phyloP scores from a whole-genome alignment of 495 filamentous ascomycete genomes.

The Hyaloscypha variabilis region DNA sequence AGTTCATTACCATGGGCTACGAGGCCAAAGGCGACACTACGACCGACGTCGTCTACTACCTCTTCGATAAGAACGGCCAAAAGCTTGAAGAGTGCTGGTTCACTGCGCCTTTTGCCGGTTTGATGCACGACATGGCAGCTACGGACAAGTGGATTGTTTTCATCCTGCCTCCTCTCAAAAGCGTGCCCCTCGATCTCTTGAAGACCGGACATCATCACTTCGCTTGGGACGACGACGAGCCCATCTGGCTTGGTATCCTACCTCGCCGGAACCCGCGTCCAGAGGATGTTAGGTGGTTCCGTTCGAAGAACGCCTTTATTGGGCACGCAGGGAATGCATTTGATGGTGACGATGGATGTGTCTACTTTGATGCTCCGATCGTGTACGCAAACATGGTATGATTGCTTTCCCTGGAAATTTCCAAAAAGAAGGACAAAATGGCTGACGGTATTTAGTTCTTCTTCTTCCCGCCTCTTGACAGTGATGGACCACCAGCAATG shows the following conservation, averaged over 20 bases:
- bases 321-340: slow-evolving; percentile 52
- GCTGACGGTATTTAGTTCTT: slow-evolving; percentile 44
- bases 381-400: background rate
- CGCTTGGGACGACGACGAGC: slow-evolving; percentile 46
- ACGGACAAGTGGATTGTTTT: slow-evolving; percentile 55
- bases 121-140: slow-evolving; percentile 58
- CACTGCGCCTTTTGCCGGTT: slow-evolving; percentile 49
- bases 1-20: slow-evolving; percentile 58
- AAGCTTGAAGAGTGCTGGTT: slow-evolving; percentile 49
- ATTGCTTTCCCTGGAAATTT: background rate
- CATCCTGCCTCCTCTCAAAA: slow-evolving; percentile 42
- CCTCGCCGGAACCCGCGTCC: slow-evolving; percentile 47
- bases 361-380: background rate
- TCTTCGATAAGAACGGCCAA: slow-evolving; percentile 41
- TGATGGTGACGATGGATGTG: slow-evolving; percentile 37
- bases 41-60: slow-evolving; percentile 49
- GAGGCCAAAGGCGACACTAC: slow-evolving; percentile 49
- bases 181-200: background rate
- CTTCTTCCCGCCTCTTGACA: no score
- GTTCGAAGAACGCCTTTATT: slow-evolving; percentile 50
- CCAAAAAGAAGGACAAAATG: background rate
- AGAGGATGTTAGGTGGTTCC: slow-evolving; percentile 50
- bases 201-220: slow-evolving; percentile 37
- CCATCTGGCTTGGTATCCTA: slow-evolving; percentile 41
- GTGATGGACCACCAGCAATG: slow-evolving; percentile 41